Conservation (phyloP, 306 rosid species). For the Cicer cuneatum region DNA sequence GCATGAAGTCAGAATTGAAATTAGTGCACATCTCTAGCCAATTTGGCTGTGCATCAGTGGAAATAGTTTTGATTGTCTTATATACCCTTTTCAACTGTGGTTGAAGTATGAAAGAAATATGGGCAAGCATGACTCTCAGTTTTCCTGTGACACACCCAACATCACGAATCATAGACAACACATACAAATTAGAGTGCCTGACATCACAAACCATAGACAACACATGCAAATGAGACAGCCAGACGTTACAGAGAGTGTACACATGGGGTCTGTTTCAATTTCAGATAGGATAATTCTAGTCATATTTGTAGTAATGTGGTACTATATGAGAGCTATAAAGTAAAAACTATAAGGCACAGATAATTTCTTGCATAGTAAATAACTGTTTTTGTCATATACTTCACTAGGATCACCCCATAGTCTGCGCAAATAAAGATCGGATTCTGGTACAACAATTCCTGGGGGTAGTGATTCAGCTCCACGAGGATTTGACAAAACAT, state of each 20-base stretch:
- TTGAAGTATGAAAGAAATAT: conserved; percentile 23
- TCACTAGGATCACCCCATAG: conserved; percentile 97
- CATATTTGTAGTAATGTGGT: background rate
- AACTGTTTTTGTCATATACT: conserved; percentile 62
- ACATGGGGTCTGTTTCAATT: conserved; percentile 1
- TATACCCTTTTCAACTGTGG: conserved; percentile 34
- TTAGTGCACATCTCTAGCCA: conserved; percentile 30
- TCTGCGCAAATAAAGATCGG: conserved; percentile 86
- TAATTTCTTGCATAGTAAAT: conserved; percentile 29
- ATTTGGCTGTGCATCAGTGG: conserved; percentile 24
- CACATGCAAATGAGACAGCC: conserved; percentile 24
- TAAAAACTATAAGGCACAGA: conserved; percentile 26
- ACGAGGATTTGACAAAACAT: conserved; percentile 85
- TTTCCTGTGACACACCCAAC: background rate
- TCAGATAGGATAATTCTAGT: conserved; percentile 5
- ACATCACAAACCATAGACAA: conserved; percentile 23
- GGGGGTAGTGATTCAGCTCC: conserved; percentile 96
- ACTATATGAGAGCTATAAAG: conserved; percentile 1
- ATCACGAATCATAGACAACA: conserved; percentile 28
- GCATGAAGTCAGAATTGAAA: conserved; percentile 28
- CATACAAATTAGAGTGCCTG: background rate
- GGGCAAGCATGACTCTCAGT: conserved; percentile 13
- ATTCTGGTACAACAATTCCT: conserved; percentile 77
- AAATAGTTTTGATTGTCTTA: conserved; percentile 29
- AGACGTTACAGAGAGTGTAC: background rate